Evolutionary conservation across 306 rosid genomes (phyloP).

Genomic region (Trifolium fragiferum): DNA sequence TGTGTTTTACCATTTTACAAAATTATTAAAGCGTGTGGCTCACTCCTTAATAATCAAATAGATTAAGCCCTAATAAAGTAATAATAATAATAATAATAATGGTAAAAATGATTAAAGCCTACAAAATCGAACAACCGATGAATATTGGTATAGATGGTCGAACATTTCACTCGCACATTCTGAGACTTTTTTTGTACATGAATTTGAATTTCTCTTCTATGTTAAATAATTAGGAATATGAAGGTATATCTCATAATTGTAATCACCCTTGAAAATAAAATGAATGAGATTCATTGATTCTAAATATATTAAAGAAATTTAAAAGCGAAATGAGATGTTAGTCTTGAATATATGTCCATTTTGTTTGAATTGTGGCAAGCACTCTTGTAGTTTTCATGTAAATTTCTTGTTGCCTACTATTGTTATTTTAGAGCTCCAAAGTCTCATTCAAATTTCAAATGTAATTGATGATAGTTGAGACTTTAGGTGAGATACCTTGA

Average conservation of each 20-base stretch:
- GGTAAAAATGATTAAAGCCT: neutral
- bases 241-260: no score
- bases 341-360: no score
- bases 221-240: no score
- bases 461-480: neutral
- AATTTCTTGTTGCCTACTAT: neutral
- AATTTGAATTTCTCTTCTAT: no score
- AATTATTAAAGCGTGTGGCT: neutral
- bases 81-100: no score
- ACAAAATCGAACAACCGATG: neutral
- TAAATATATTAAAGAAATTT: no score
- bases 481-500: neutral
- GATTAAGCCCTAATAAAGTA: neutral
- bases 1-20: neutral
- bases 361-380: neutral
- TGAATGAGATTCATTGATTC: neutral
- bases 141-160: no score
- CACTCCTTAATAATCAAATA: neutral
- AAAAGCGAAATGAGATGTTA: no score
- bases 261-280: neutral
- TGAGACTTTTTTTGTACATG: no score
- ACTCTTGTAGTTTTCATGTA: neutral
- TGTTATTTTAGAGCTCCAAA: neutral
- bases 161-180: no score
- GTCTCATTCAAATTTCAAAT: neutral